Base-by-base conservation (phyloP, 2,329 filamentous ascomycete genomes). In the Aspergillus thermomutatus region DNA sequence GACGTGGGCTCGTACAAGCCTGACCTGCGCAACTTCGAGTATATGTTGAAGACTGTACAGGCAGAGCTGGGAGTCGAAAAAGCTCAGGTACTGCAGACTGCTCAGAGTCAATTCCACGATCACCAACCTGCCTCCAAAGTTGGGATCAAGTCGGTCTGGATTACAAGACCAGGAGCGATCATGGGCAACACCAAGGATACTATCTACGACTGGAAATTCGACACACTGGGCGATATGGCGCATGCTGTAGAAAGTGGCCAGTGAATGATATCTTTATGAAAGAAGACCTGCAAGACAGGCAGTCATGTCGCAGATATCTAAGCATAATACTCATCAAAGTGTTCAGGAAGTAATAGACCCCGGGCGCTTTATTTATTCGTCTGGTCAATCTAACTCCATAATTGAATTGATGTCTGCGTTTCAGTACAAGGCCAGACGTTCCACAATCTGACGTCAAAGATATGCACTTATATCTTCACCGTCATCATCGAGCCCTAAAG, bases 1-100 rank as follows among this genome's bases (percentile, higher is more conserved):
- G 83, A 88, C 47, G 84, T 91, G 53, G 87, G 89, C 1, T 80
- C 77, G 6, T 92, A 91, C 71, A 92, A 92, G 75, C 89, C 89
- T 0, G 75, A 82, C 59, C 68, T 73, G 40, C 69, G 69, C 27
- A 91, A 90, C 65, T 92, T 92, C 62, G 77, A 82, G 55, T 87
- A 88, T 66, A 75, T 91, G 72, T 75, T 90, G 14, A 68, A 71
- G 14, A 76, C 80, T 34, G 80, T 83, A 19, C 73, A 81, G 64
- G 64, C 71, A 3, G 80, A 84, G 5, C 81, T 88, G 52, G 85
- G 82, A 0, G 69, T 89, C 0, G 77, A 80, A 28, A 84, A 82
- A 62, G 73, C 75, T 0, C 75, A 85, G 59, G 76, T 91, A 47
- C 66, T 90, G 61, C 87, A 90, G 68, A 87, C 88, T 0, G 89